Conservation (phyloP, 2,329 filamentous ascomycete species). For the Neodidymelliopsis sp. region DNA sequence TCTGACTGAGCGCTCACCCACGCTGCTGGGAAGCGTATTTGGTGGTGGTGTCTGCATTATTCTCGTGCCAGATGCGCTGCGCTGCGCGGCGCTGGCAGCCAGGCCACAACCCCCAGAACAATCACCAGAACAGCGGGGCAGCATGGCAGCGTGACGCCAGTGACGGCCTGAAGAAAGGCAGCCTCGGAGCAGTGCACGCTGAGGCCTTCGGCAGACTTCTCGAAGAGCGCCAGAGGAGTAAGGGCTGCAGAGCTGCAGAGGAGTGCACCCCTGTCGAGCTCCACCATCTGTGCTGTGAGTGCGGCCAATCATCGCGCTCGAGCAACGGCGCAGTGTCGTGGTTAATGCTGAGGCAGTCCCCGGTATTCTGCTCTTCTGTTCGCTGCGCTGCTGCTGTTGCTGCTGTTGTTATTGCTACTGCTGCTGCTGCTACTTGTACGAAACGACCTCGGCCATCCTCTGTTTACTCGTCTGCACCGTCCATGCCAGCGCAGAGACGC, state of each 20-base stretch:
- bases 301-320: slow-evolving; percentile 37
- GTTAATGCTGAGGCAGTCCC: slow-evolving; percentile 45
- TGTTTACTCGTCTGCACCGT: slow-evolving; percentile 15
- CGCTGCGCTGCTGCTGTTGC: slow-evolving; percentile 23
- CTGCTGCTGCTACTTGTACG: slow-evolving; percentile 14
- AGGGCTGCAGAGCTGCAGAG: slow-evolving; percentile 36
- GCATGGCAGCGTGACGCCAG: slow-evolving; percentile 5
- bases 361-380: slow-evolving; percentile 30
- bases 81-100: no score
- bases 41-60: no score
- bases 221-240: slow-evolving; percentile 37
- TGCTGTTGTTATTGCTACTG: slow-evolving; percentile 14
- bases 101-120: no score
- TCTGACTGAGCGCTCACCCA: slow-evolving; percentile 32
- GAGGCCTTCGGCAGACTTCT: slow-evolving; percentile 34
- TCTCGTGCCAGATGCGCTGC: no score
- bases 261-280: slow-evolving; percentile 25
- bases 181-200: slow-evolving; percentile 23
- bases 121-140: no score
- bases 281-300: slow-evolving; percentile 36
- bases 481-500: slow-evolving; percentile 16
- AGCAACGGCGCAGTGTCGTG: slow-evolving; percentile 30
- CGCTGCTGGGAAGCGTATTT: slow-evolving; percentile 25
- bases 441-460: slow-evolving; percentile 8
- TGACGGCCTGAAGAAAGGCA: slow-evolving; percentile 9